phyloP scores from a whole-genome alignment of 108 stramenopile species.

The Cyclotella baltica region DNA sequence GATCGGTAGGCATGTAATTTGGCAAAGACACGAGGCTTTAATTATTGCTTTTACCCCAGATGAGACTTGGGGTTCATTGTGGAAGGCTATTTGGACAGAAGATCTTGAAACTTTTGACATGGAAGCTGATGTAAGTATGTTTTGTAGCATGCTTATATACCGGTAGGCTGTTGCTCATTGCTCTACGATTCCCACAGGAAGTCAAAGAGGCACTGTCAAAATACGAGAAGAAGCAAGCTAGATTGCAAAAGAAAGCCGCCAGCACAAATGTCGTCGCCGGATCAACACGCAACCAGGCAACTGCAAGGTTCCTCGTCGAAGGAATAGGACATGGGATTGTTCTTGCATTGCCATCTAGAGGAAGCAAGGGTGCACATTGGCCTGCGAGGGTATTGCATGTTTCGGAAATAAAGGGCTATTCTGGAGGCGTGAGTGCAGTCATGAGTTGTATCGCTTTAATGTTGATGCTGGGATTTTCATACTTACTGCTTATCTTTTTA shows the following conservation, averaged over 20 bases:
- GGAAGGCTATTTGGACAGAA: conserved; percentile 85
- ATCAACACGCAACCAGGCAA: conserved; percentile 63
- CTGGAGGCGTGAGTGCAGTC: conserved; percentile 42
- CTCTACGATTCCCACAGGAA: too few relatives aligned
- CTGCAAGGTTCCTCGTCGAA: conserved; percentile 65
- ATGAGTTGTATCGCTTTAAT: too few relatives aligned
- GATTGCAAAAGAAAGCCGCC: conserved; percentile 19
- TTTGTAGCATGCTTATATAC: too few relatives aligned
- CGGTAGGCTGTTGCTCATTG: too few relatives aligned
- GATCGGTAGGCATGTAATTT: conserved; percentile 70
- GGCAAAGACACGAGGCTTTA: conserved; percentile 78
- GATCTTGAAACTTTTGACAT: conserved; percentile 85
- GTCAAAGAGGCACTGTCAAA: conserved; percentile 68
- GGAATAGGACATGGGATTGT: conserved; percentile 89
- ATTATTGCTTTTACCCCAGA: conserved; percentile 86
- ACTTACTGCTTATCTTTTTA: conserved; percentile 6
- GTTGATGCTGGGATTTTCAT: too few relatives aligned
- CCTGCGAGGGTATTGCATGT: conserved; percentile 88
- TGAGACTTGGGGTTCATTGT: conserved; percentile 81
- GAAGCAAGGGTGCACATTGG: conserved; percentile 81
- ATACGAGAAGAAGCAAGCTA: conserved; percentile 65
- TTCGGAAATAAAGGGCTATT: conserved; percentile 50
- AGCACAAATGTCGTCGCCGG: conserved; percentile 10
- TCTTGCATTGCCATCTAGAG: conserved; percentile 66
- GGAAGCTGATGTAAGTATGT: conserved; percentile 83